Conservation (phyloP, 192 early-diverging fungal genomes). For the Coemansia sp. region DNA sequence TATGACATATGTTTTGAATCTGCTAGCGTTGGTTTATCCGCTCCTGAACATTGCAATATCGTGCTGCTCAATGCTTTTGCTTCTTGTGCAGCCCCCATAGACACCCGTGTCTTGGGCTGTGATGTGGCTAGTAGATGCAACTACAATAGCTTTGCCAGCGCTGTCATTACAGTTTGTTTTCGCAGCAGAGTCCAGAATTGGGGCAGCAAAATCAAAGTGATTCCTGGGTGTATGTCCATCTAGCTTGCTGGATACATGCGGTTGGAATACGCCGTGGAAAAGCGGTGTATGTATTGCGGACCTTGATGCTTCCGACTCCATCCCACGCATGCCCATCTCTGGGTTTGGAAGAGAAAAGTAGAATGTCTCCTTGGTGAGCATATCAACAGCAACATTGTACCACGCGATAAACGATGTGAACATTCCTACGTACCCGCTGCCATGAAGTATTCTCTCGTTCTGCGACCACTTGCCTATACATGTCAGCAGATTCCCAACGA, state of each 20-base stretch:
- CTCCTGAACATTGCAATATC: conserved; percentile 8
- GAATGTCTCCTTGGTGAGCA: conserved; percentile 56
- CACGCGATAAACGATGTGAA: conserved; percentile 55
- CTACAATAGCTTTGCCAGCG: background rate
- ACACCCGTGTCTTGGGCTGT: background rate
- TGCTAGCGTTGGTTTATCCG: background rate
- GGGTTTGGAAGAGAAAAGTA: conserved; percentile 58
- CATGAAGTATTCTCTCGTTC: conserved; percentile 37
- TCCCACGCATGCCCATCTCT: conserved; percentile 19
- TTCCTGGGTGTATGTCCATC: conserved; percentile 31
- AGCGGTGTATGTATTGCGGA: conserved; percentile 24
- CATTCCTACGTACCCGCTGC: conserved; percentile 51
- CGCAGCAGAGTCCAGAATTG: background rate
- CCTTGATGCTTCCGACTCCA: conserved; percentile 4
- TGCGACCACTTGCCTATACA: conserved; percentile 50
- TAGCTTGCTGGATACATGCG: conserved; percentile 4
- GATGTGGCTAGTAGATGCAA: background rate
- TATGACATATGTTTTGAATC: background rate
- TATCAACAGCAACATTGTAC: conserved; percentile 58
- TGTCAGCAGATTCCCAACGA: conserved; percentile 50
- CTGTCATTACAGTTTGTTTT: too few relatives aligned
- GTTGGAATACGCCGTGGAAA: conserved; percentile 8
- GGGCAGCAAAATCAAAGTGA: conserved; percentile 27
- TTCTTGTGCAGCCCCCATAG: background rate
- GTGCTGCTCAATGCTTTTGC: conserved; percentile 4